Percentiles rank a stretch among this genome's conserved stretches.
phyloP scores from a whole-genome alignment of 805 yeast species.

The Ogataea dorogensis region DNA sequence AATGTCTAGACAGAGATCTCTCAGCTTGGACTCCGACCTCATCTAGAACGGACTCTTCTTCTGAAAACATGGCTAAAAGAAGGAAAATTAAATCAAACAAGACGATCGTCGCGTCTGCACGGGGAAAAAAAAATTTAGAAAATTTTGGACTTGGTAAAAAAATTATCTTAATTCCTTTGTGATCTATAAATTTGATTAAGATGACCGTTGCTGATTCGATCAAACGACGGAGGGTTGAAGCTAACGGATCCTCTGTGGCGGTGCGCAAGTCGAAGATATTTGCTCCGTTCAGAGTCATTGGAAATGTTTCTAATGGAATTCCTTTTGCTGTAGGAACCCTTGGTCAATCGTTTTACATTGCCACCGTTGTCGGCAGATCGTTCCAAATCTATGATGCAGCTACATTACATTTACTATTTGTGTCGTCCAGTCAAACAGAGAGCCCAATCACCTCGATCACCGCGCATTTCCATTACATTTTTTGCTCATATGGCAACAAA shows the following conservation, averaged over 20 bases:
- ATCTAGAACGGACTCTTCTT: slow-evolving; percentile 1
- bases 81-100: slow-evolving; percentile 1
- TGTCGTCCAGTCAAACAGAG: slow-evolving; percentile 75
- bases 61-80: slow-evolving; percentile 1
- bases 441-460: slow-evolving; percentile 66
- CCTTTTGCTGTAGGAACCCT: slow-evolving; percentile 89
- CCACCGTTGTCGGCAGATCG: slow-evolving; percentile 83
- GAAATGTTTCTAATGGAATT: slow-evolving; percentile 80
- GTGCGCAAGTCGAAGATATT: slow-evolving; percentile 55
- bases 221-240: slow-evolving; percentile 14
- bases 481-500: slow-evolving; percentile 66
- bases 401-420: slow-evolving; percentile 78
- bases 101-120: slow-evolving; percentile 9
- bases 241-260: background rate
- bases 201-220: slow-evolving; percentile 11
- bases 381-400: slow-evolving; percentile 94
- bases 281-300: slow-evolving; percentile 83
- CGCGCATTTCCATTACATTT: slow-evolving; percentile 83
- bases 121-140: slow-evolving; percentile 9
- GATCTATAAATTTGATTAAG: slow-evolving; percentile 1
- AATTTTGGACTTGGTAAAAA: slow-evolving; percentile 6
- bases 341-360: slow-evolving; percentile 84
- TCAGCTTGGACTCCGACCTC: slow-evolving; percentile 2
- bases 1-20: slow-evolving; percentile 23
- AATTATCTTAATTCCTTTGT: slow-evolving; percentile 6